Percentiles rank a stretch among this genome's conserved stretches.
Conservation (phyloP, 768 basidiomycete species). For the Rhodotorula toruloides region DNA sequence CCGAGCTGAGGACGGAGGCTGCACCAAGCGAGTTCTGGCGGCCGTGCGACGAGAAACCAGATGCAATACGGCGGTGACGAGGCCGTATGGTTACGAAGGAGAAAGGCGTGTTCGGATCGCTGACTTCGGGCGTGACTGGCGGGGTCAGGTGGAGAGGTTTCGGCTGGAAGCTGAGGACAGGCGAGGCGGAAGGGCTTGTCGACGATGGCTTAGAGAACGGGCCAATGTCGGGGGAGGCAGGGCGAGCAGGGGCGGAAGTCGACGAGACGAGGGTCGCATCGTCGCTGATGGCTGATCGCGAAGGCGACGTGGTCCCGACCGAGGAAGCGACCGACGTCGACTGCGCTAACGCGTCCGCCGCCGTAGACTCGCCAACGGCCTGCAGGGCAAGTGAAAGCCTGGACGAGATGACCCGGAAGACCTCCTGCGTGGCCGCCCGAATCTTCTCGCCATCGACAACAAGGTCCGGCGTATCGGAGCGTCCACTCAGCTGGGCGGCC, state of each 20-base stretch:
- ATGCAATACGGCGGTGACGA: not conserved
- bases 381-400: constrained; percentile 17
- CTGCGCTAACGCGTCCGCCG: not conserved
- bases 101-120: not conserved
- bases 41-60: not conserved
- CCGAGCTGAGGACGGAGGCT: not conserved
- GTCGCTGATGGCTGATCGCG: not conserved
- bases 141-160: constrained; percentile 19
- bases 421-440: not conserved
- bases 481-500: too few relatives aligned
- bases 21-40: not conserved
- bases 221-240: constrained; percentile 2
- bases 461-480: too few relatives aligned
- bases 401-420: constrained; percentile 11
- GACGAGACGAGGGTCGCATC: not conserved
- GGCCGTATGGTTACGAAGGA: constrained; percentile 23
- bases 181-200: not conserved
- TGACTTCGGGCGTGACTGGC: constrained; percentile 14
- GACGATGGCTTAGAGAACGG: not conserved
- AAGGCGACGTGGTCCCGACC: not conserved
- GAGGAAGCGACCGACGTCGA: not conserved
- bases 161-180: constrained; percentile 3
- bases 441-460: too few relatives aligned
- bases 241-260: not conserved
- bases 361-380: not conserved